Evolutionary conservation across 805 yeast species (phyloP).

Genomic region (Kluyveromyces aestuarii): DNA sequence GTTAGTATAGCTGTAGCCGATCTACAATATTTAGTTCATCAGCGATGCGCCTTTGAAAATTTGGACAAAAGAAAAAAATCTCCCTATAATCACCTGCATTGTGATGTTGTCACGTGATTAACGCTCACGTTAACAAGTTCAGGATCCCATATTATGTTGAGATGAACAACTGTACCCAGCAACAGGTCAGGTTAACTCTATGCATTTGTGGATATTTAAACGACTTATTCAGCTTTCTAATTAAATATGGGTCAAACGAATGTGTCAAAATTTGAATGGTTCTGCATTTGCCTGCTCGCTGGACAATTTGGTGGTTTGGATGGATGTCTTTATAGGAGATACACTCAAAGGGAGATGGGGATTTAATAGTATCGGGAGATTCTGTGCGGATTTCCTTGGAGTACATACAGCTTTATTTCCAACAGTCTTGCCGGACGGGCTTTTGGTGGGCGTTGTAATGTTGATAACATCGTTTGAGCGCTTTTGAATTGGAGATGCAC

Average conservation of each 20-base stretch:
- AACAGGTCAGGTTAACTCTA: neutral
- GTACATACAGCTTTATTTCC: neutral
- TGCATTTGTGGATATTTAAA: neutral
- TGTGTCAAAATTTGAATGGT: slow-evolving; percentile 17
- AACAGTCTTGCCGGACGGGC: neutral
- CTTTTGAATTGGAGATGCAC: neutral
- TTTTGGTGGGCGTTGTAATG: neutral
- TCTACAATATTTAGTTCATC: neutral
- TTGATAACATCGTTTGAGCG: neutral
- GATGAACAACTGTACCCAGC: neutral
- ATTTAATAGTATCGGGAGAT: neutral
- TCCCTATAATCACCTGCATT: neutral
- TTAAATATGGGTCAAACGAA: neutral
- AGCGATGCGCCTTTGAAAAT: neutral
- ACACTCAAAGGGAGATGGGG: slow-evolving; percentile 1
- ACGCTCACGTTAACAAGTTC: too few relatives aligned
- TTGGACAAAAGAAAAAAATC: neutral
- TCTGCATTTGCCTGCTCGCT: slow-evolving; percentile 26
- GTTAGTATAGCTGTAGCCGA: too few relatives aligned
- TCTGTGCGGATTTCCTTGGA: neutral
- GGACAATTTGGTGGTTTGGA: slow-evolving; percentile 14
- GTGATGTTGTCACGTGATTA: neutral
- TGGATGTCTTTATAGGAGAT: slow-evolving; percentile 18
- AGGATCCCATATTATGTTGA: neutral
- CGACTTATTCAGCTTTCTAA: neutral